Percentiles rank a stretch among this genome's conserved stretches.
These are phyloP conservation scores for Acmispon strigosus DNA, from an alignment of 306 rosid genomes.

Conservation along the genomic window DNA sequence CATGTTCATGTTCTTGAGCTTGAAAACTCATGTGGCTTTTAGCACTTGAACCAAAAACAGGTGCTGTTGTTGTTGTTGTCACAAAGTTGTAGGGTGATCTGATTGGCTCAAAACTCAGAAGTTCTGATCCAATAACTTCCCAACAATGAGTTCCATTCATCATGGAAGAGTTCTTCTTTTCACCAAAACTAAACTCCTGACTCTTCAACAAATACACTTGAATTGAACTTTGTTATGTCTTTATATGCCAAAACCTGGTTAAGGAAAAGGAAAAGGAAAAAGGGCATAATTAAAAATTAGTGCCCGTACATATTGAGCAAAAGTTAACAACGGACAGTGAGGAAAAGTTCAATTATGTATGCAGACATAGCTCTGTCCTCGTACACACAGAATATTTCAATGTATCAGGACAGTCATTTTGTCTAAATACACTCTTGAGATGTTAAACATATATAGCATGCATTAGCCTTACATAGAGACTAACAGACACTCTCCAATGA, in stretches of 20 bases:
- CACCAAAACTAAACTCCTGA: not conserved
- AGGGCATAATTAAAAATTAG: not conserved
- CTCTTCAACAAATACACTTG: not conserved
- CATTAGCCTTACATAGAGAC: not conserved
- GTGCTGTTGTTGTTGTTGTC: not conserved
- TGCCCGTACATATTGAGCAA: not conserved
- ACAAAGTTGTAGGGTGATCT: slow-evolving; percentile 17
- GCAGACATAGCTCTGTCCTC: slow-evolving; percentile 11
- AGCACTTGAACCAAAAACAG: slow-evolving; percentile 1
- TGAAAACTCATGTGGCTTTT: not conserved
- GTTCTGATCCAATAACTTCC: slow-evolving; percentile 27
- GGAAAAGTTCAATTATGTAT: slow-evolving; percentile 14
- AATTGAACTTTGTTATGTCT: not conserved
- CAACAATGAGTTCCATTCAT: slow-evolving; percentile 21
- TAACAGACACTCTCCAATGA: not conserved
- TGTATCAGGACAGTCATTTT: not conserved
- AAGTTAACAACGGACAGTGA: not conserved
- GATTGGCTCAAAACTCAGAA: slow-evolving; percentile 8
- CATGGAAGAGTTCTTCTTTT: slow-evolving; percentile 6
- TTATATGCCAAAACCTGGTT: not conserved
- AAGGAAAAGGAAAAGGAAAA: not conserved
- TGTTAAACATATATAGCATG: not conserved
- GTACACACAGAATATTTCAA: slow-evolving; percentile 14
- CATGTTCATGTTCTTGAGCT: slow-evolving; percentile 8
- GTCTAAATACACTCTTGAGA: slow-evolving; percentile 16